phyloP scores from a whole-genome alignment of 2,329 filamentous ascomycete species.

The Tolypocladium tropicale region DNA sequence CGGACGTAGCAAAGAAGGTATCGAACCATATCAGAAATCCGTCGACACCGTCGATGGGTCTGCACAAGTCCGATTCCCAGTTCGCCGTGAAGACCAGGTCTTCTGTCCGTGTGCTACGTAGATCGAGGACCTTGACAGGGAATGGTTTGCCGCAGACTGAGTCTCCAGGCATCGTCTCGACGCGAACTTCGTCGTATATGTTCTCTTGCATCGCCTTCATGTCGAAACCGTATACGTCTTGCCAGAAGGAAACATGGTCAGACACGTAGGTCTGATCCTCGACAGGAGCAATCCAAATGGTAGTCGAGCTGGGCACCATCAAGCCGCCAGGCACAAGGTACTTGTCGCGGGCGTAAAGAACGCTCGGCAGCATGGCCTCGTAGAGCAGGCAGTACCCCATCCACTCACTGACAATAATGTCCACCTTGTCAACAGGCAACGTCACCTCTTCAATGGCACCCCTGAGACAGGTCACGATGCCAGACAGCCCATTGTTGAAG shows the following conservation, averaged over 20 bases:
- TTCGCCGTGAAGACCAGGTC: conserved; percentile 67
- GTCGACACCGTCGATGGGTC: conserved; percentile 61
- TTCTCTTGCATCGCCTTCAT: conserved; percentile 83
- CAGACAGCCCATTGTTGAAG: conserved; percentile 65
- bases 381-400: conserved; percentile 94
- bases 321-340: conserved; percentile 74
- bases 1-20: conserved; percentile 69
- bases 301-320: conserved; percentile 78
- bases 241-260: conserved; percentile 78
- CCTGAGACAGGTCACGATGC: conserved; percentile 67
- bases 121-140: conserved; percentile 65
- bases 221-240: conserved; percentile 87
- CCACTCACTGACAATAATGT: conserved; percentile 95
- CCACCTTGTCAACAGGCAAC: conserved; percentile 69
- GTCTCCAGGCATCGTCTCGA: conserved; percentile 57
- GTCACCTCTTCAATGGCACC: conserved; percentile 83
- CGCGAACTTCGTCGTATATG: conserved; percentile 72
- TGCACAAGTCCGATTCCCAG: conserved; percentile 52
- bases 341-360: conserved; percentile 77
- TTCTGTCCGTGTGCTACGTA: conserved; percentile 60
- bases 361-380: conserved; percentile 91
- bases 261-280: conserved; percentile 67
- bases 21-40: conserved; percentile 92
- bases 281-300: conserved; percentile 72
- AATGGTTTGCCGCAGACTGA: conserved; percentile 49